Evolutionary conservation across 2,329 filamentous ascomycete species (phyloP), one percentile per base, ranked within the genome.

Genomic region (Sporothrix dimorphospora): DNA sequence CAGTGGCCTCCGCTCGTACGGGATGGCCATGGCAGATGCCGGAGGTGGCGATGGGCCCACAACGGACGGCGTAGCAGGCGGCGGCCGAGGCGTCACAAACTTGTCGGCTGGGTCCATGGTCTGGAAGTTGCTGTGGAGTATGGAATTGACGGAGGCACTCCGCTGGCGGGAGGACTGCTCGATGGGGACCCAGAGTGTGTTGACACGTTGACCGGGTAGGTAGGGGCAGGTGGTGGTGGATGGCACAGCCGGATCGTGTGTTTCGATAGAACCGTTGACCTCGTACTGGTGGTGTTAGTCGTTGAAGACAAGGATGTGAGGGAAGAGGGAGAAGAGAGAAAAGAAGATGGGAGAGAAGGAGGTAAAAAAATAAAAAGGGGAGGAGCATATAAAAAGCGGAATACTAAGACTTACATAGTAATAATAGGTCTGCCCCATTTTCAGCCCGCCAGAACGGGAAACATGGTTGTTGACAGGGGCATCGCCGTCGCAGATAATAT

Each of bases 381-480:
- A 49, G 16, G 45, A 49, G 38, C n/a, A 63, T 63, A 63, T 63
- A 63, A 42, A n/a, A 45, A 47, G 49, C 66, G 49, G 63, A 55
- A 38, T 30, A 53, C 12, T 57, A 61, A 14, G 59, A 86, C 92
- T 82, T 84, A 97, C 94, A 82, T 96, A 98, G 85, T 97, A 98
- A 87, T 95, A 98, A 82, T 98, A 98, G 19, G 91, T 96, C 73
- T 92, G 90, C 59, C 94, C 94, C 92, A 97, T 97, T 81, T 92
- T 96, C 75, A 98, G 86, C 69, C 92, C 94, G 72, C 94, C 94
- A 76, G 88, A 88, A 77, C 93, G 88, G 77, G 88, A 89, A 45
- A 85, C 82, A 81, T 81, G 69, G 83, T 85, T 55, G 83, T 85
- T 55, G 49, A 40, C 27, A 21, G 45, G 24, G 76, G 90, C 80